Evolutionary conservation across 2,329 filamentous ascomycete species (phyloP).

Genomic region (Geosmithia putterillii): DNA sequence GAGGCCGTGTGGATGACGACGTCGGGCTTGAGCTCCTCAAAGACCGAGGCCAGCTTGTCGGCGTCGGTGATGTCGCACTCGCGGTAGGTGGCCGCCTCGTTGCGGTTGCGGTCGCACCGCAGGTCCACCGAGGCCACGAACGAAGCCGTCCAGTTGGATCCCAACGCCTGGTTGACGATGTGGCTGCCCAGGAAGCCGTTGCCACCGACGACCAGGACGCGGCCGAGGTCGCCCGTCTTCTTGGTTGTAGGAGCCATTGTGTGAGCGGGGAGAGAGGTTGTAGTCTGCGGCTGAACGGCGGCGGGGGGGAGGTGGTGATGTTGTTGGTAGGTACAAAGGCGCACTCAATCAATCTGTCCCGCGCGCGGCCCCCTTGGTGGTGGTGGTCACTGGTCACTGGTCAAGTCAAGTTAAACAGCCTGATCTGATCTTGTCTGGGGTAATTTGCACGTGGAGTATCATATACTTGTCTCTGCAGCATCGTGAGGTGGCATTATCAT

Average conservation of each 20-base stretch:
- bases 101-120: constrained; percentile 57
- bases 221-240: constrained; percentile 37
- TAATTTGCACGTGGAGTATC: not conserved
- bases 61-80: constrained; percentile 68
- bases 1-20: constrained; percentile 88
- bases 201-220: constrained; percentile 68
- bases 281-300: too few relatives aligned
- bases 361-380: not conserved
- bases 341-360: not conserved
- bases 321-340: not conserved
- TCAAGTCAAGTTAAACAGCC: not conserved
- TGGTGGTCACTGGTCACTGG: too few relatives aligned
- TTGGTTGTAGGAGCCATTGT: constrained; percentile 17
- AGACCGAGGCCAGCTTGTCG: constrained; percentile 46
- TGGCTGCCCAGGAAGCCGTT: constrained; percentile 79
- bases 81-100: constrained; percentile 46
- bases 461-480: not conserved
- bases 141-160: constrained; percentile 23
- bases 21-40: constrained; percentile 58
- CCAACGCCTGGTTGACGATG: constrained; percentile 61
- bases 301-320: constrained; percentile 1
- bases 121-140: constrained; percentile 62
- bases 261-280: constrained; percentile 2
- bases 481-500: too few relatives aligned
- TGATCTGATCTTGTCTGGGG: not conserved